Evolutionary conservation across 1,139 yeast species (phyloP).

Genomic region (Nakaseomyces uthaithaninus): DNA sequence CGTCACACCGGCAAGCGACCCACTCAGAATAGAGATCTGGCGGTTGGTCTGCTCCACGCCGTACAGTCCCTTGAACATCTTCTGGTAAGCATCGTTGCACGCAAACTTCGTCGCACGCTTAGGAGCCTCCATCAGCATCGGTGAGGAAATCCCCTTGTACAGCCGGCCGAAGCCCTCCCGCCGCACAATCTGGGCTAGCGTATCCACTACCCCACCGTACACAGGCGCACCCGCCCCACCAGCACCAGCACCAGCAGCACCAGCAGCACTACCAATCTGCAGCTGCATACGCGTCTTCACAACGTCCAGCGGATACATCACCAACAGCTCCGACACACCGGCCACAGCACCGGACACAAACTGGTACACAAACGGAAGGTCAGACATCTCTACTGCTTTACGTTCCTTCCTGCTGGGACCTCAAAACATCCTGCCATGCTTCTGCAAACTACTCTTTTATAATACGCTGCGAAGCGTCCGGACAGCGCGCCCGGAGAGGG

Average conservation of each 20-base stretch:
- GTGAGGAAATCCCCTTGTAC: constrained; percentile 91
- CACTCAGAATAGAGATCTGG: constrained; percentile 79
- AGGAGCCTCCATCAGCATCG: constrained; percentile 99
- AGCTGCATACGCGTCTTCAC: constrained; percentile 97
- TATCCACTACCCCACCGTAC: constrained; percentile 77
- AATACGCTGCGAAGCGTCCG: too few species aligned
- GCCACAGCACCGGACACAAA: constrained; percentile 94
- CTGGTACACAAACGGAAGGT: constrained; percentile 44
- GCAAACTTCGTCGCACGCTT: constrained; percentile 97
- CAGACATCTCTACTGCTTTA: constrained; percentile 1
- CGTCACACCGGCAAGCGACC: constrained; percentile 97
- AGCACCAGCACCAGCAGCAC: constrained; percentile 34
- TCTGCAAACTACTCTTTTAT: too few species aligned
- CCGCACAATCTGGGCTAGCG: constrained; percentile 70
- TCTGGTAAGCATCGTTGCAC: constrained; percentile 96
- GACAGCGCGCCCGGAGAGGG: too few species aligned
- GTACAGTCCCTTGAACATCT: constrained; percentile 64
- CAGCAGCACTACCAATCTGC: constrained; percentile 47
- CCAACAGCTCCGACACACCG: constrained; percentile 92
- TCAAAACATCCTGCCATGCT: too few species aligned
- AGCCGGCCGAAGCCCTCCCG: constrained; percentile 79
- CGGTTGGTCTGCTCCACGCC: constrained; percentile 69
- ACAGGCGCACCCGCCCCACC: constrained; percentile 2
- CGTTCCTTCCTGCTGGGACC: too few species aligned
- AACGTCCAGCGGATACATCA: constrained; percentile 97